These are phyloP conservation scores for Globisporangium megalacanthum DNA, from an alignment of 352 stramenopile species.

Conservation along the genomic window DNA sequence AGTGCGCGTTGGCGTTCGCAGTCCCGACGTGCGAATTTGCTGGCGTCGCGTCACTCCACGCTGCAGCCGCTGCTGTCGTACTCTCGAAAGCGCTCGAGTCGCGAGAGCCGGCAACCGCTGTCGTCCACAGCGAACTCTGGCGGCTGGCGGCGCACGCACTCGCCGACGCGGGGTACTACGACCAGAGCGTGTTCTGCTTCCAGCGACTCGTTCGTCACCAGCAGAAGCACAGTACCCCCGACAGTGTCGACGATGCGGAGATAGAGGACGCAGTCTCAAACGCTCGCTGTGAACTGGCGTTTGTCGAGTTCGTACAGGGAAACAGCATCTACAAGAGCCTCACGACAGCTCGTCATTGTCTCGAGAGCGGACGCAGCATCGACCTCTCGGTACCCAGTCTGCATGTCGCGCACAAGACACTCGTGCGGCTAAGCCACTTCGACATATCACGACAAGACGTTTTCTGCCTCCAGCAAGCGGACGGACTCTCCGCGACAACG, in stretches of 20 bases:
- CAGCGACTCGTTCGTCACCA: not conserved
- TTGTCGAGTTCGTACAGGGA: constrained; percentile 26
- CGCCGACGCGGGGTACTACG: constrained; percentile 22
- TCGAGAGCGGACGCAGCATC: not conserved
- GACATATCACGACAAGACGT: constrained; percentile 18
- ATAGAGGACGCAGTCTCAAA: not conserved
- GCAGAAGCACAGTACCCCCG: not conserved
- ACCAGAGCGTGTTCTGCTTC: constrained; percentile 16
- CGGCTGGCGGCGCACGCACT: constrained; percentile 15
- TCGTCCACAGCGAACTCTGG: not conserved
- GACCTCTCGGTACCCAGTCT: constrained; percentile 13
- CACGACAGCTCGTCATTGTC: constrained; percentile 7
- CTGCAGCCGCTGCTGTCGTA: constrained; percentile 16
- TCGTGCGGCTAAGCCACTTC: constrained; percentile 16
- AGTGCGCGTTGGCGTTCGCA: constrained; percentile 8
- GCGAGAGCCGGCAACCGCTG: not conserved
- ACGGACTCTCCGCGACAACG: not conserved
- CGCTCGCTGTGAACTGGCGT: constrained; percentile 17
- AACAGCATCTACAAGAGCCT: constrained; percentile 14
- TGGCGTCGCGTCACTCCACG: constrained; percentile 22
- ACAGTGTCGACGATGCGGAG: not conserved
- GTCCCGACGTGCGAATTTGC: constrained; percentile 12
- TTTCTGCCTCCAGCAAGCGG: constrained; percentile 14
- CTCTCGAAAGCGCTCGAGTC: constrained; percentile 8
- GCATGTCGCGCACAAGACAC: constrained; percentile 15